Evolutionary conservation across 345 rosid genomes (phyloP), one percentile per base, ranked within the genome.

Genomic region (Laguncularia racemosa): DNA sequence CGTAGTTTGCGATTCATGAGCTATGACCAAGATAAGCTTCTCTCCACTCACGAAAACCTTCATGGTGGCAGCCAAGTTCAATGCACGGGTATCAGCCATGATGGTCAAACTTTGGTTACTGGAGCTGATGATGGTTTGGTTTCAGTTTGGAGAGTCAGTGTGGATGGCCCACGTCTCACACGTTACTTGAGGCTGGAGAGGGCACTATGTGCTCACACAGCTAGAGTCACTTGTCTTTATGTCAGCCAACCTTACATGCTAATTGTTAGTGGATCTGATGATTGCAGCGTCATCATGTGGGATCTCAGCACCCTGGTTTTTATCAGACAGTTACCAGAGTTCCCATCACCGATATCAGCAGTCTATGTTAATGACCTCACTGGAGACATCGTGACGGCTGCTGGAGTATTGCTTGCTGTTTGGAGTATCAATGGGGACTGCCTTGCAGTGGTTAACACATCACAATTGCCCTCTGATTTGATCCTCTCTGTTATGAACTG

Each of bases 371-470:
- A 90, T 56, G 93, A 95, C 69, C 84, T 95, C 73, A 84, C 91
- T 0, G 99, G 97, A 47, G 99, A 88, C 73, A 90, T 95, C 48
- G 78, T 86, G 70, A 90, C 99, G 0, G 97, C 99, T 6, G 95
- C 99, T 46, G 99, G 99, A 67, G 82, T 89, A 58, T 66, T 88
- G 70, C 95, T 95, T 59, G 95, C 99, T 44, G 82, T 95, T 61
- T 95, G 99, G 99, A 85, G 97, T 80, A 74, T 90, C 72, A 95
- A 95, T 64, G 99, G 97, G 40, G 99, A 90, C 52, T 95, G 99
- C 68, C 91, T 95, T 55, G 92, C 99, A 14, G 84, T 77, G 63
- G 82, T 89, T 45, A 95, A 80, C 66, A 82, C 97, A 47, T 90
- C 97, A 33, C 99, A 95, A 71, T 64, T 95, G 67, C 99, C 99